phyloP scores from a whole-genome alignment of 1,284 basidiomycete genomes.

The Amylostereum chailletii region DNA sequence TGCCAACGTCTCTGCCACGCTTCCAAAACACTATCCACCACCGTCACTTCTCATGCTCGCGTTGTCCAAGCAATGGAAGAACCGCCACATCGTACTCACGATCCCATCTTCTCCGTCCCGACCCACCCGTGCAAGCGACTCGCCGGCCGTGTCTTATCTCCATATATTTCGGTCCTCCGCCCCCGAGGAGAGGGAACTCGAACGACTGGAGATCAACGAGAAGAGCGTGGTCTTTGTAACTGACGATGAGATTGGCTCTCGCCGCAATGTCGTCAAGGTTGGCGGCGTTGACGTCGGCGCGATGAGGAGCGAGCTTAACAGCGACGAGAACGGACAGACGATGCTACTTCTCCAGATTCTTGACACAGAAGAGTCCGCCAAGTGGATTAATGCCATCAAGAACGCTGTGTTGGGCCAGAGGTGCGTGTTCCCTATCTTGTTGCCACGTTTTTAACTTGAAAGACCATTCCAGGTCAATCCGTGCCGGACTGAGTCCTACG shows the following conservation, averaged over 20 bases:
- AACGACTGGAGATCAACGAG: constrained; percentile 65
- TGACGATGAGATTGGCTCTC: constrained; percentile 58
- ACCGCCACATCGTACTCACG: constrained; percentile 54
- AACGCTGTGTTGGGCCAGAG: constrained; percentile 60
- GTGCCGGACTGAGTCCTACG: constrained; percentile 51
- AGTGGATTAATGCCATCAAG: constrained; percentile 69
- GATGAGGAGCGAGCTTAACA: constrained; percentile 34
- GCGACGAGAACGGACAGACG: constrained; percentile 38
- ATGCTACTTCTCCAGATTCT: constrained; percentile 66
- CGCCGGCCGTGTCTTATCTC: constrained; percentile 36
- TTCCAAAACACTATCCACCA: constrained; percentile 60
- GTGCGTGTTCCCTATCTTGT: constrained; percentile 24
- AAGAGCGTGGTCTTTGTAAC: constrained; percentile 66
- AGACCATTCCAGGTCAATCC: constrained; percentile 39
- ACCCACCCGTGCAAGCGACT: constrained; percentile 19
- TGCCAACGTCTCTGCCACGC: constrained; percentile 37
- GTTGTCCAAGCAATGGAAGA: constrained; percentile 65
- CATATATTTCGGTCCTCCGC: constrained; percentile 60
- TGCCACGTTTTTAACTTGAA: constrained; percentile 4
- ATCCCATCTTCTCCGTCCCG: constrained; percentile 20
- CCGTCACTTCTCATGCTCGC: constrained; percentile 62
- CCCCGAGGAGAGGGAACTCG: constrained; percentile 56
- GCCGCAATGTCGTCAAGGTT: constrained; percentile 56
- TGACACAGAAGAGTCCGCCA: constrained; percentile 51
- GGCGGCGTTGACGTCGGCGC: constrained; percentile 51